phyloP scores from a whole-genome alignment of 192 early-diverging fungal genomes.

The Mortierella alpina region DNA sequence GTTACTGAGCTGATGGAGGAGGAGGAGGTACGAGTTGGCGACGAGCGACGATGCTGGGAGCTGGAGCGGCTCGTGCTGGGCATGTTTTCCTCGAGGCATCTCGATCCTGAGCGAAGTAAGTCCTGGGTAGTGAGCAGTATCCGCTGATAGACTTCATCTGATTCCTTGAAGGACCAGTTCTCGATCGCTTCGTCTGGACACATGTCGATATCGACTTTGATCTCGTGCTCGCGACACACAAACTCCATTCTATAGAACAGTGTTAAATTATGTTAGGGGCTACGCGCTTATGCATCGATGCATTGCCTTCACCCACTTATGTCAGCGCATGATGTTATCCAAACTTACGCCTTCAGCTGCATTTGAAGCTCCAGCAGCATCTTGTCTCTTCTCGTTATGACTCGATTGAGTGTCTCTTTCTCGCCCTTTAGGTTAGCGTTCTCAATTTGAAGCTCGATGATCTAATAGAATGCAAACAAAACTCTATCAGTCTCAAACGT shows the following conservation, averaged over 20 bases:
- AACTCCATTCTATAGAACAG: constrained; percentile 26
- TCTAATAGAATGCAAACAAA: constrained; percentile 16
- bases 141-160: constrained; percentile 41
- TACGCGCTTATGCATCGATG: not conserved
- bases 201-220: constrained; percentile 49
- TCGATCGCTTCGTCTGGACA: constrained; percentile 36
- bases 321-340: not conserved
- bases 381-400: constrained; percentile 25
- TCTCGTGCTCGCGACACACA: constrained; percentile 43
- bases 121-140: constrained; percentile 41
- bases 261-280: not conserved
- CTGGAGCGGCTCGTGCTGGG: constrained; percentile 1
- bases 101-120: constrained; percentile 31
- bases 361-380: constrained; percentile 34
- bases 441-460: constrained; percentile 50
- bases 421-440: constrained; percentile 47
- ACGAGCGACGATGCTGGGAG: not conserved
- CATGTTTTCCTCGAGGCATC: constrained; percentile 23
- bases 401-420: constrained; percentile 25
- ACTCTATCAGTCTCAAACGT: not conserved
- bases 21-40: constrained; percentile 3
- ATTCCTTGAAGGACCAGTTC: constrained; percentile 51
- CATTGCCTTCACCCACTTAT: not conserved
- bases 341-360: constrained; percentile 47
- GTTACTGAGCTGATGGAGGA: not conserved